phyloP scores from a whole-genome alignment of 139 green algal genomes.

The Coccomyxa sp. region DNA sequence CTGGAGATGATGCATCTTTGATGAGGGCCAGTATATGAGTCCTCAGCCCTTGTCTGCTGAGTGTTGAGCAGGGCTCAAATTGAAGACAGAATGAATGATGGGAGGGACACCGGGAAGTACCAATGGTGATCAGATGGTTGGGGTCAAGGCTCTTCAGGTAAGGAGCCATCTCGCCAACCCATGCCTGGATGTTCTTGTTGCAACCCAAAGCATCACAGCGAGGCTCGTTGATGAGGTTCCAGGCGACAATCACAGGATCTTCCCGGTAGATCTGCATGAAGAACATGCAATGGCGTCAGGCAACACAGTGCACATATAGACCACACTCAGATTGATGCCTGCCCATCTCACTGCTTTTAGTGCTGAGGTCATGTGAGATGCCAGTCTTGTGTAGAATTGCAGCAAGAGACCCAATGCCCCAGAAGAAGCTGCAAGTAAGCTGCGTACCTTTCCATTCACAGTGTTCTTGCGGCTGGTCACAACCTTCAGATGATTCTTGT shows the following conservation, averaged over 20 bases:
- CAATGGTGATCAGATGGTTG: conserved; percentile 48
- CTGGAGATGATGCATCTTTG: not conserved
- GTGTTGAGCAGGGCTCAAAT: no score
- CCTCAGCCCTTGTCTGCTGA: no score
- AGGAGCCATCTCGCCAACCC: conserved; percentile 27
- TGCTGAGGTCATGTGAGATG: conserved; percentile 24
- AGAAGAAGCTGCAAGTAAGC: no score
- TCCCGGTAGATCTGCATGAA: conserved; percentile 16
- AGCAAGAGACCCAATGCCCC: no score
- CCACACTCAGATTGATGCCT: no score
- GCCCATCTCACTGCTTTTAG: no score
- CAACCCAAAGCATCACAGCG: conserved; percentile 22
- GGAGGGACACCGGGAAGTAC: not conserved
- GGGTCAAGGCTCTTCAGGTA: conserved; percentile 43
- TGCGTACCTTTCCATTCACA: conserved; percentile 4
- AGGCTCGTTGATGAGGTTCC: conserved; percentile 49
- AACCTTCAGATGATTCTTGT: not conserved
- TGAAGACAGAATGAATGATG: not conserved
- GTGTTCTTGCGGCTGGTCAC: not conserved
- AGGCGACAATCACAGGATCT: conserved; percentile 38
- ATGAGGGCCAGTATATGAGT: not conserved
- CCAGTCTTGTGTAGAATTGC: no score
- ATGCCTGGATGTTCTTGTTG: conserved; percentile 28
- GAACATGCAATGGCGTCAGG: not conserved
- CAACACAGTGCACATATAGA: no score